Percentiles rank a stretch among this genome's conserved stretches.
Conservation (phyloP, 1,284 basidiomycete species). For the Pascua guehoae region DNA sequence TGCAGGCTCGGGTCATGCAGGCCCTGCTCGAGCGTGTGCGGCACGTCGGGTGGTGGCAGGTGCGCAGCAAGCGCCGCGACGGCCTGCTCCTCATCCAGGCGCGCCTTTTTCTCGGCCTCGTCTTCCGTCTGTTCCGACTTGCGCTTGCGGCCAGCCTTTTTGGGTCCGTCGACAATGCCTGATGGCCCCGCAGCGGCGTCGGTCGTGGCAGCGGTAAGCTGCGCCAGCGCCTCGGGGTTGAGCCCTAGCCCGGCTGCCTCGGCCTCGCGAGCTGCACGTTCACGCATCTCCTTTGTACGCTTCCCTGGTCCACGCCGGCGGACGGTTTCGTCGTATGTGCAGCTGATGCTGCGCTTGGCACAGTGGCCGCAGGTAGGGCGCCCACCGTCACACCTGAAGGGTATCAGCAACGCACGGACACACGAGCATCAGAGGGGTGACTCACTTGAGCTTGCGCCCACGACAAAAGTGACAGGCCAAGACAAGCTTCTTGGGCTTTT, state of each 20-base stretch:
- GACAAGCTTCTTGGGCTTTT: constrained; percentile 40
- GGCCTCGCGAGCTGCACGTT: constrained; percentile 37
- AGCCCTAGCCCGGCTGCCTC: constrained; percentile 28
- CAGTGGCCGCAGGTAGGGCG: constrained; percentile 39
- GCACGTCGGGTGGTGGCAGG: neutral
- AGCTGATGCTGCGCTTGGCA: constrained; percentile 33
- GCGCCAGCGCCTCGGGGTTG: constrained; percentile 10
- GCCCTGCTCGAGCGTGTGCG: constrained; percentile 6
- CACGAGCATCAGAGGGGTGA: constrained; percentile 1
- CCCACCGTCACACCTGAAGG: constrained; percentile 33
- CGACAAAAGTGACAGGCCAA: constrained; percentile 51
- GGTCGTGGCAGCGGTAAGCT: constrained; percentile 9
- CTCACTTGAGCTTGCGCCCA: constrained; percentile 50
- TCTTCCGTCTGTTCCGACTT: constrained; percentile 14
- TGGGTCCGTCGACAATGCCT: constrained; percentile 6
- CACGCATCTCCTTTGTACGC: constrained; percentile 48
- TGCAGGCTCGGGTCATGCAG: too few relatives aligned
- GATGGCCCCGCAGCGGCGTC: constrained; percentile 7
- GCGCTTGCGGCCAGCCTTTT: constrained; percentile 18
- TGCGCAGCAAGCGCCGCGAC: constrained; percentile 12
- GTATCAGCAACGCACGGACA: neutral
- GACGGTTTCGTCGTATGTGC: constrained; percentile 48
- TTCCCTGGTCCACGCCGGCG: constrained; percentile 51
- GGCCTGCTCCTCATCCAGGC: constrained; percentile 16
- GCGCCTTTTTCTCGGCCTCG: constrained; percentile 15